These are phyloP conservation scores for Hypseocharis bilobata DNA, from an alignment of 441 rosid species.

Conservation along the genomic window DNA sequence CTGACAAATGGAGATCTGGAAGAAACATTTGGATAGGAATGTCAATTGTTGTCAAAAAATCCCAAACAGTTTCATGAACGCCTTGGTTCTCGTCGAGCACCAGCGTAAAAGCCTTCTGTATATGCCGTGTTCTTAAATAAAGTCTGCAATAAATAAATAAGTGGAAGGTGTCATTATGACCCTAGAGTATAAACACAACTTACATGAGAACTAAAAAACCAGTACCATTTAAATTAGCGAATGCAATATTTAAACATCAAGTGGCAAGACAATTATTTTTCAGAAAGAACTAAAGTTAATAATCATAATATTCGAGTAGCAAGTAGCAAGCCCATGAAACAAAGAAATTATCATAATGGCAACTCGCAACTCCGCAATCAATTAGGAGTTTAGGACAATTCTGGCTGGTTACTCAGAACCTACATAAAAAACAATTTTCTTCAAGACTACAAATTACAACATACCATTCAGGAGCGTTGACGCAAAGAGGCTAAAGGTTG, in stretches of 20 bases:
- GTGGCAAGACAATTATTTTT: too few relatives aligned
- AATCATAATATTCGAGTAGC: background rate
- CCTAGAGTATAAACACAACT: background rate
- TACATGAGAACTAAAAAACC: background rate
- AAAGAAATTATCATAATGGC: background rate
- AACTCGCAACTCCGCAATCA: background rate
- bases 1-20: background rate
- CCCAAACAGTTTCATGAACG: constrained; percentile 20
- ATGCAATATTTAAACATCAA: background rate
- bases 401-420: too few relatives aligned
- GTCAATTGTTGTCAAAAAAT: background rate
- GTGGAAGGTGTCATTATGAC: background rate
- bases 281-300: background rate
- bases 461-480: background rate
- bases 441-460: background rate
- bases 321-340: background rate
- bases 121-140: constrained; percentile 66
- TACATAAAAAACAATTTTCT: background rate
- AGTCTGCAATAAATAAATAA: constrained; percentile 34
- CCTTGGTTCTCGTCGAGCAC: constrained; percentile 25
- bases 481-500: background rate
- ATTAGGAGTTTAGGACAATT: too few relatives aligned
- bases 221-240: background rate
- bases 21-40: background rate
- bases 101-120: constrained; percentile 44